Base-by-base conservation (phyloP, 768 basidiomycete genomes). In the Wakefieldia striispora region DNA sequence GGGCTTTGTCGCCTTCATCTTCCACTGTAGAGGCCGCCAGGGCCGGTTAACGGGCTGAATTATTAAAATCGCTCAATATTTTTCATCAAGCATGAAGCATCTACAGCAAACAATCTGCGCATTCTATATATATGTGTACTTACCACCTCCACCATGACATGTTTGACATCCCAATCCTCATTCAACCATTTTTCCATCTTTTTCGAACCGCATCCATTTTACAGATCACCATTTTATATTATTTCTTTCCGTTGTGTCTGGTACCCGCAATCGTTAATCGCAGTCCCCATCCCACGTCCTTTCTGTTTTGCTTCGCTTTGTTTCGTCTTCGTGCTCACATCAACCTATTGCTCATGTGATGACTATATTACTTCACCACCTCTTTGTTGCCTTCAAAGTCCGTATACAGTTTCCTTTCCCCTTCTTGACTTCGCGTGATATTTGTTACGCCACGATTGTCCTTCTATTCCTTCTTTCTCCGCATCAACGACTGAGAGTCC, bases 51-150 rank as follows among this genome's bases (percentile, higher is more conserved):
- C 65, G 62, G 66, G 66, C 50, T 64, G 62, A 64, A 62, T 67
- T 70, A 70, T 69, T 64, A 65, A 66, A 58, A 47, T 68, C 60
- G 62, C 66, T 70, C 64, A 64, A 66, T 68, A 68, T 68, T 67
- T 62, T 61, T 43, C 64, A 66, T 64, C 61, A 61, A 68, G 66
- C 66, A 68, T 62, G 68, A 70, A 70, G 61, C 66, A 68, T 68
- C 68, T 68, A 68, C 64, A 67, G 60, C 68, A 67, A 61, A 63
- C 52, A 62, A 68, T 68, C 68, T 68, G 66, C 66, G 67, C 66
- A 70, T 68, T 64, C 65, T 70, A 68, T 68, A 67, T 65, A 66
- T 67, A 67, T 67, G 64, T 68, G 66, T 68, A 68, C 66, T 70
- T 70, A 67, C 66, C 58, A 67, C 45, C 60, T 44, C 54, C 47